Conservation (phyloP, 441 rosid genomes). For the Manihot esculenta region DNA sequence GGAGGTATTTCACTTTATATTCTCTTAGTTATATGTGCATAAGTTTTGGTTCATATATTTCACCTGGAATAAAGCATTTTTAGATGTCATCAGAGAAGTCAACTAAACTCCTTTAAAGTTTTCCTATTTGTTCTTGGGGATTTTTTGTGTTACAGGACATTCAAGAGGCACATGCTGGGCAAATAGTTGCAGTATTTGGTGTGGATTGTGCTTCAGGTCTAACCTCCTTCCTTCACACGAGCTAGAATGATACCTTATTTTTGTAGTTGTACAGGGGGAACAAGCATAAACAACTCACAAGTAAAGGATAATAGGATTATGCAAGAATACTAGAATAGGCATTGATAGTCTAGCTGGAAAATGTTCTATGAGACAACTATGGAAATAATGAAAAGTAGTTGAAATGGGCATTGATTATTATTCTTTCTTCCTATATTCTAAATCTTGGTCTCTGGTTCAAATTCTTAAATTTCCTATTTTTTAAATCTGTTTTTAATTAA, state of each 20-base stretch:
- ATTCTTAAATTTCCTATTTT: background rate
- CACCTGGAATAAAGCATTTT: background rate
- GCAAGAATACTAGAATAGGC: background rate
- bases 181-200: conserved; percentile 98
- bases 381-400: conserved; percentile 9
- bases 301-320: background rate
- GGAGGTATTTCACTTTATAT: conserved; percentile 53
- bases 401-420: background rate
- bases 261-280: background rate
- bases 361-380: background rate
- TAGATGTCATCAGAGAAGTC: background rate
- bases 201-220: conserved; percentile 98
- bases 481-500: background rate
- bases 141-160: conserved; percentile 60
- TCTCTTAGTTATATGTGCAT: background rate
- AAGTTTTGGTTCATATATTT: background rate
- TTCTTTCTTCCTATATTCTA: background rate
- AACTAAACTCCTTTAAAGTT: background rate
- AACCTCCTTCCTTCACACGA: conserved; percentile 1
- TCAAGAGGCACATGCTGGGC: conserved; percentile 98
- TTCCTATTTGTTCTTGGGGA: conserved; percentile 9
- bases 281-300: background rate
- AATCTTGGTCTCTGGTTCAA: background rate
- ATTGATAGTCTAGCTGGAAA: background rate
- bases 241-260: background rate